Conservation (phyloP, 2,329 filamentous ascomycete genomes). For the Microdochium bolleyi region DNA sequence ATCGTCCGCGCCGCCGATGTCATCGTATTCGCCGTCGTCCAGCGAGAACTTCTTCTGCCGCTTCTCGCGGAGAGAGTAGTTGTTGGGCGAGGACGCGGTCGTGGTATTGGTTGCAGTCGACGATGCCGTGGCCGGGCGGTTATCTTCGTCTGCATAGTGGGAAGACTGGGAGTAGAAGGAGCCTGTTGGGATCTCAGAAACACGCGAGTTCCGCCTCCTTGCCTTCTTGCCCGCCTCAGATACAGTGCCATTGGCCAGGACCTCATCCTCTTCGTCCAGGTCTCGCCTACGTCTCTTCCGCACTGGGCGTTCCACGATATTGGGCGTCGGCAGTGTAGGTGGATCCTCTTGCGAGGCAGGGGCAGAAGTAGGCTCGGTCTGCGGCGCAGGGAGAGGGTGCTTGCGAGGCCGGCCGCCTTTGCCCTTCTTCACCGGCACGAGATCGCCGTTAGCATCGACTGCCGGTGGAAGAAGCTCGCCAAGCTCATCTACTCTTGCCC, state of each 20-base stretch:
- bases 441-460: slow-evolving; percentile 4
- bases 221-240: slow-evolving; percentile 4
- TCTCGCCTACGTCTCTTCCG: slow-evolving; percentile 1
- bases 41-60: slow-evolving; percentile 45
- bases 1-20: slow-evolving; percentile 19
- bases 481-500: slow-evolving; percentile 12
- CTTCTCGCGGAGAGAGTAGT: slow-evolving; percentile 45
- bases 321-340: not conserved
- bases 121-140: slow-evolving; percentile 43
- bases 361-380: slow-evolving; percentile 9
- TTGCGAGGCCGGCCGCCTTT: slow-evolving; percentile 22
- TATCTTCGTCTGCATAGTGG: slow-evolving; percentile 28
- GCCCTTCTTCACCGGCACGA: slow-evolving; percentile 18
- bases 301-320: slow-evolving; percentile 1
- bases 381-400: slow-evolving; percentile 12
- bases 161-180: slow-evolving; percentile 30
- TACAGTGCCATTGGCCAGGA: slow-evolving; percentile 3
- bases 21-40: slow-evolving; percentile 34
- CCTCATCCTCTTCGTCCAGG: slow-evolving; percentile 2
- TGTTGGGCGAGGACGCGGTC: slow-evolving; percentile 32
- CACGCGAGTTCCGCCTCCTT: slow-evolving; percentile 11
- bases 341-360: slow-evolving; percentile 4
- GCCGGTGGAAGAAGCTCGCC: not conserved
- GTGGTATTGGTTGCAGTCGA: slow-evolving; percentile 43
- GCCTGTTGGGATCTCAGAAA: slow-evolving; percentile 28